Base-by-base conservation (phyloP, 139 green algal species). In the Chlamydomonas schloesseri region DNA sequence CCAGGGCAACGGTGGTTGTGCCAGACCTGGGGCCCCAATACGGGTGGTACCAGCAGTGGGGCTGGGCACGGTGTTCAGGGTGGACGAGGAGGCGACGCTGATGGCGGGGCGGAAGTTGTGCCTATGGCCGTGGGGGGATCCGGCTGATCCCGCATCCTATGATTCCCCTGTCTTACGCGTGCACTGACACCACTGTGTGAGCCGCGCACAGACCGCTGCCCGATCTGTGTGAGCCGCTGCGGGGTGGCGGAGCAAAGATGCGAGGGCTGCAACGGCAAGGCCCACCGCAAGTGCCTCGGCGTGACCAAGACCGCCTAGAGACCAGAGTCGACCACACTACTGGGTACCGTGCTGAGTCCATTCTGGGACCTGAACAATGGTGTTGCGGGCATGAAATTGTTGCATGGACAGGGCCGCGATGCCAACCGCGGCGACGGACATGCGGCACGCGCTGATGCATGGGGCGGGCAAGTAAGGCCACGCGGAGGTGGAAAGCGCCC, bases 1-100 rank as follows among this genome's bases (percentile, higher is more conserved):
- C 53, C 26, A 88, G 58, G 50, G 73, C 73, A 1, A 83, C 73
- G 24, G 73, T 88, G 13, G 31, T 88, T 1, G 71, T 88, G 5
- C 82, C 82, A 10, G 37, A 69, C n/a, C n/a, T n/a, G 5, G 82
- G 82, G 82, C 46, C 71, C 2, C 33, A 50, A 20, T 13, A 46
- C 5, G 29, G n/a, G 34, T 81, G 82, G 82, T 81, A 75, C 37
- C 33, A 60, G 42, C 37, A 5, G 13, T 82, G 13, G 15, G 50
- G 33, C 62, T 24, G 13, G 2, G 26, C 5, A 67, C 14, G 6
- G 6, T 5, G 18, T 10, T 13, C 17, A 13, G 3, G 0, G 70
- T 81, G 55, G 3, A 15, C 4, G 15, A 71, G 0, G 5, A 33
- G 10, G 14, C 18, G 20, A 4, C 10, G 50, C 55, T 81, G 6